Percentiles rank a stretch among this genome's conserved stretches.
Conservation (phyloP, 2,329 filamentous ascomycete species). For the Dactylellina drechsleri region DNA sequence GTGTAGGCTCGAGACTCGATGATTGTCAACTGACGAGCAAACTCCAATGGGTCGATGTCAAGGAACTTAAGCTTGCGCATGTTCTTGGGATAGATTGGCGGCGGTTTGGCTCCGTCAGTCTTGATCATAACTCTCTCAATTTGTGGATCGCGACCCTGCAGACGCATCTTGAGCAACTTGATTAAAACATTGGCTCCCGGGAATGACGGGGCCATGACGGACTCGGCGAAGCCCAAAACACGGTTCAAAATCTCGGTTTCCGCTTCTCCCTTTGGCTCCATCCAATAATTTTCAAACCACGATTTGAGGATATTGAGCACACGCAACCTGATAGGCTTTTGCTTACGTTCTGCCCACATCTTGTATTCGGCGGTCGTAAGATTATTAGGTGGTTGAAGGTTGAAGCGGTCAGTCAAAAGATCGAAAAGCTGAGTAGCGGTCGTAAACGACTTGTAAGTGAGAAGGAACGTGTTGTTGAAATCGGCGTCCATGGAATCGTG, state of each 20-base stretch:
- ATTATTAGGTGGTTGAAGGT: slow-evolving; percentile 87
- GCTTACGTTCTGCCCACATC: slow-evolving; percentile 90
- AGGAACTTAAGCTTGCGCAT: slow-evolving; percentile 99
- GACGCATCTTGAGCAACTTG: slow-evolving; percentile 85
- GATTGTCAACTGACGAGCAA: slow-evolving; percentile 96
- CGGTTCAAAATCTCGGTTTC: slow-evolving; percentile 86
- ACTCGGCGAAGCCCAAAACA: slow-evolving; percentile 89
- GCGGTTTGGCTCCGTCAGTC: slow-evolving; percentile 80
- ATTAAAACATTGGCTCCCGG: slow-evolving; percentile 86
- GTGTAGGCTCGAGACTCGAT: slow-evolving; percentile 94
- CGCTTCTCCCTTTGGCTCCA: slow-evolving; percentile 88
- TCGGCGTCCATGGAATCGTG: slow-evolving; percentile 94
- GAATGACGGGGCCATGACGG: slow-evolving; percentile 92
- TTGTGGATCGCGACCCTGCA: slow-evolving; percentile 86
- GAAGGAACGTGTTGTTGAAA: slow-evolving; percentile 97
- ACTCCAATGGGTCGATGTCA: slow-evolving; percentile 94
- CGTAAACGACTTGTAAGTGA: slow-evolving; percentile 96
- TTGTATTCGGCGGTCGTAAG: slow-evolving; percentile 80
- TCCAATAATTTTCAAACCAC: slow-evolving; percentile 99
- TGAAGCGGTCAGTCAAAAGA: slow-evolving; percentile 88
- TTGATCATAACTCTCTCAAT: slow-evolving; percentile 88
- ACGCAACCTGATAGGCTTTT: slow-evolving; percentile 93
- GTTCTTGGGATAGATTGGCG: slow-evolving; percentile 95
- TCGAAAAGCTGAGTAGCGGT: slow-evolving; percentile 90
- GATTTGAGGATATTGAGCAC: slow-evolving; percentile 98